Conservation (phyloP, 2,329 filamentous ascomycete genomes). For the Alternaria ventricosa region DNA sequence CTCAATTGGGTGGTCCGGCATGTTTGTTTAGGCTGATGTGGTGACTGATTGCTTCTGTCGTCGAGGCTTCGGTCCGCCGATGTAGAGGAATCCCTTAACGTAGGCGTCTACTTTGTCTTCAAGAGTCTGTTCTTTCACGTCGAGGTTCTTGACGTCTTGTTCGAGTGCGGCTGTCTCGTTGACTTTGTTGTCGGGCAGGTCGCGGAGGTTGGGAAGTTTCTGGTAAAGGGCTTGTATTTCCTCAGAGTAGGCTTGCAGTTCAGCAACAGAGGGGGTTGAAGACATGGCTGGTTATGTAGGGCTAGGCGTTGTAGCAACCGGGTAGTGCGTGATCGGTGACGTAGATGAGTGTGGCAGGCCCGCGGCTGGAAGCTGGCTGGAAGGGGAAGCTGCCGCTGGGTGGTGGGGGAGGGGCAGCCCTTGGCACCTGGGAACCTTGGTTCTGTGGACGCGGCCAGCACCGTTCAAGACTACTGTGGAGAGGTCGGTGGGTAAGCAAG, state of each 20-base stretch:
- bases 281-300: constrained; percentile 26
- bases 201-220: not conserved
- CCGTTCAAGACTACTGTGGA: not conserved
- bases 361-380: constrained; percentile 2
- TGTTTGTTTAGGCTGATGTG: constrained; percentile 32
- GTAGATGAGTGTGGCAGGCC: constrained; percentile 18
- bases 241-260: constrained; percentile 2
- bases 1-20: constrained; percentile 53
- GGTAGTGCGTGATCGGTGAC: constrained; percentile 29
- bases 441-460: not conserved
- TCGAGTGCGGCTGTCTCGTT: constrained; percentile 6
- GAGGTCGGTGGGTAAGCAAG: not conserved
- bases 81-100: constrained; percentile 12
- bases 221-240: constrained; percentile 9
- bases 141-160: constrained; percentile 8
- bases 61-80: constrained; percentile 3
- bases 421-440: not conserved
- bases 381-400: constrained; percentile 2
- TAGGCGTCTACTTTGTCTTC: constrained; percentile 10
- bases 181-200: not conserved
- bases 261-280: constrained; percentile 8
- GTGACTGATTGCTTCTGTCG: constrained; percentile 7
- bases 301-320: not conserved
- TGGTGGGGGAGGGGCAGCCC: constrained; percentile 2
- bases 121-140: constrained; percentile 1